These are phyloP conservation scores for Epichloe amarillans DNA, from an alignment of 2,329 filamentous ascomycete genomes.

Conservation along the genomic window DNA sequence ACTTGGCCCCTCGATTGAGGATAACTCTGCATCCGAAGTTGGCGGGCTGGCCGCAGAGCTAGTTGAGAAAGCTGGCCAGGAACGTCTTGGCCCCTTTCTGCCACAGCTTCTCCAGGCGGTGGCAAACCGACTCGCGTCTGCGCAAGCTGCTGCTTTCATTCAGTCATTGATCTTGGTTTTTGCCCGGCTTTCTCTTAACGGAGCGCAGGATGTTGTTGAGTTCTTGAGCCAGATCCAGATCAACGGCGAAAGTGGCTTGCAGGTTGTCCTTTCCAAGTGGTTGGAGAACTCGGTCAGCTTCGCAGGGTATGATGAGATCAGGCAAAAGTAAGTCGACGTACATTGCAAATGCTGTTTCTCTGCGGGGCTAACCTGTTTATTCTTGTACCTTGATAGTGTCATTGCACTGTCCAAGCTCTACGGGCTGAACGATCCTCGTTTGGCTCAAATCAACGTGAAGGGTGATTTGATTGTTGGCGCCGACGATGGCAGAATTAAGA, in stretches of 20 bases:
- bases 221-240: conserved; percentile 82
- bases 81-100: conserved; percentile 79
- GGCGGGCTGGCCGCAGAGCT: conserved; percentile 87
- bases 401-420: conserved; percentile 89
- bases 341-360: not conserved
- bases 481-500: conserved; percentile 74
- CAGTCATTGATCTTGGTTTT: conserved; percentile 94
- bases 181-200: conserved; percentile 73
- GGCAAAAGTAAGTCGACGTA: conserved; percentile 66
- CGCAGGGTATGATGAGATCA: conserved; percentile 94
- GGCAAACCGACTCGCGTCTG: conserved; percentile 68
- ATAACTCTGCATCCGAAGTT: conserved; percentile 90
- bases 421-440: conserved; percentile 66
- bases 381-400: conserved; percentile 43
- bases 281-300: conserved; percentile 94
- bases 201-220: conserved; percentile 77
- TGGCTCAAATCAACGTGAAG: conserved; percentile 72
- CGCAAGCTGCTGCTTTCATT: conserved; percentile 78
- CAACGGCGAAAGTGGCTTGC: conserved; percentile 65
- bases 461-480: conserved; percentile 76
- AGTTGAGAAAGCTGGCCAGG: conserved; percentile 87
- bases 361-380: not conserved
- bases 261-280: conserved; percentile 89
- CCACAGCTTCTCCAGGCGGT: conserved; percentile 82
- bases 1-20: conserved; percentile 70